These are phyloP conservation scores for Aspergillus arachidicola DNA, from an alignment of 2,329 filamentous ascomycete genomes.

Conservation along the genomic window DNA sequence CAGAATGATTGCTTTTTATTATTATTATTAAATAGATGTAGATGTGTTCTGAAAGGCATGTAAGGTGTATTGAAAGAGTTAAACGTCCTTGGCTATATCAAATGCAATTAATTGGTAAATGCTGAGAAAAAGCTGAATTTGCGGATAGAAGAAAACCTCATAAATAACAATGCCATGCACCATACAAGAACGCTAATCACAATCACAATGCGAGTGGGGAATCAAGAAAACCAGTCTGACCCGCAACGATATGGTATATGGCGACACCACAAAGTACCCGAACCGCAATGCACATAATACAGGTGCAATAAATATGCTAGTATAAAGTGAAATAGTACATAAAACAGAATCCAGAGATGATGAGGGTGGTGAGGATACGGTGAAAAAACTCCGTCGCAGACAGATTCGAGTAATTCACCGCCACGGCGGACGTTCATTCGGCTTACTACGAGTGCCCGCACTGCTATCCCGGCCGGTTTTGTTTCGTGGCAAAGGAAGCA, in stretches of 20 bases:
- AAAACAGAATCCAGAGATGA: constrained; percentile 14
- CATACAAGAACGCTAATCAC: constrained; percentile 12
- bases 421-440: constrained; percentile 41
- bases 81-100: neutral
- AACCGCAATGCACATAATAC: constrained; percentile 17
- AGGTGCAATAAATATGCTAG: neutral
- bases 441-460: constrained; percentile 24
- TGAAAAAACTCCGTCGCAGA: neutral
- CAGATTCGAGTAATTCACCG: constrained; percentile 24
- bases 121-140: neutral
- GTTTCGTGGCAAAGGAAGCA: constrained; percentile 42
- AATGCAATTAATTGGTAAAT: neutral
- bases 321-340: constrained; percentile 10
- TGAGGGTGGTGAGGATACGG: neutral
- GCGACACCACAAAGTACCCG: constrained; percentile 14
- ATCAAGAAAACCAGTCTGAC: constrained; percentile 22
- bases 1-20: too few relatives aligned
- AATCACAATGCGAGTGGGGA: constrained; percentile 23
- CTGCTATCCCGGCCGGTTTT: constrained; percentile 34
- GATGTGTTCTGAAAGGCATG: neutral
- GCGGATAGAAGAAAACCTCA: neutral
- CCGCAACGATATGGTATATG: constrained; percentile 21
- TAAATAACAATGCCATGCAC: neutral
- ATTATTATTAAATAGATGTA: too few relatives aligned
- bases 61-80: neutral